Evolutionary conservation across 805 yeast species (phyloP).

Genomic region (Metschnikowia continentalis): DNA sequence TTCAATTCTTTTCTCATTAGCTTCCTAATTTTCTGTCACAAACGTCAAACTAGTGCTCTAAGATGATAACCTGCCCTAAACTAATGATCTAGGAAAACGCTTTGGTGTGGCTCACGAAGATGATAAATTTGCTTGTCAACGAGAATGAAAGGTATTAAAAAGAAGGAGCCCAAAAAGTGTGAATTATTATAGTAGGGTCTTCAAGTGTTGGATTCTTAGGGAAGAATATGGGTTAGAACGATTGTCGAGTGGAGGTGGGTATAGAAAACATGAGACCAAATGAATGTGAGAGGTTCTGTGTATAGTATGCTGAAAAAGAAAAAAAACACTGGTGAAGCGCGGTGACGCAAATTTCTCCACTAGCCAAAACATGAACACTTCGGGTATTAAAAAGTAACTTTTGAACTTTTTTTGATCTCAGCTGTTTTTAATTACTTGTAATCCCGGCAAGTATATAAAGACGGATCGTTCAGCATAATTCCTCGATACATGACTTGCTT

Average conservation of each 20-base stretch:
- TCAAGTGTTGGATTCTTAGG: neutral
- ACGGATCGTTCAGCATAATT: neutral
- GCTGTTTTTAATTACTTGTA: neutral
- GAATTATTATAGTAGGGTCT: neutral
- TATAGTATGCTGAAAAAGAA: conserved; percentile 1
- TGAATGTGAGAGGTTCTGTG: neutral
- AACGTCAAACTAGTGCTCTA: neutral
- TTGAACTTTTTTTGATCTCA: neutral
- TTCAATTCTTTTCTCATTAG: conserved; percentile 63
- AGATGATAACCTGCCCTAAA: neutral
- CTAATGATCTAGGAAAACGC: neutral
- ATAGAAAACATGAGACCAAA: conserved; percentile 3
- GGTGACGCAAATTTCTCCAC: conserved; percentile 4
- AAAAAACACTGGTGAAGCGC: conserved; percentile 2
- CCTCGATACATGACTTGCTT: neutral
- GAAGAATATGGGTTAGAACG: neutral
- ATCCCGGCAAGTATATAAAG: neutral
- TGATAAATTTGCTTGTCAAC: neutral
- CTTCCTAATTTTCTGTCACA: neutral
- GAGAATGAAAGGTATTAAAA: neutral
- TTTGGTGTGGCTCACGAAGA: neutral
- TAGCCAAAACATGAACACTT: neutral
- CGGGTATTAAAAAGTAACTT: neutral
- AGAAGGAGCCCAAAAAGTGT: neutral
- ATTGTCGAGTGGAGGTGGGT: neutral